phyloP scores from a whole-genome alignment of 345 rosid genomes.

The Acer campestre region DNA sequence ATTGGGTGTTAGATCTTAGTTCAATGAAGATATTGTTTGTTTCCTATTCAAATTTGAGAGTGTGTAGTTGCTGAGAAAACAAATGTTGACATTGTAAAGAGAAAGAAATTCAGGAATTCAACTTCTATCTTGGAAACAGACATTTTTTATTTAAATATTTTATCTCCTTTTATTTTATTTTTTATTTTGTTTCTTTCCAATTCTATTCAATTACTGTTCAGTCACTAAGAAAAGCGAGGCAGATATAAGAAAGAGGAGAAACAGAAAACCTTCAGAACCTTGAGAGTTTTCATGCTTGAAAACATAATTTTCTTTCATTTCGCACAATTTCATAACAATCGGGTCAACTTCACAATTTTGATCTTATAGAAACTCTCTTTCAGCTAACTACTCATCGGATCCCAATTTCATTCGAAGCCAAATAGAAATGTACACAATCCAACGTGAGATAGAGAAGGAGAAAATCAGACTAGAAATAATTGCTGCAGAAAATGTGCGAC shows the following conservation, averaged over 20 bases:
- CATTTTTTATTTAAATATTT: neutral
- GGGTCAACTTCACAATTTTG: neutral
- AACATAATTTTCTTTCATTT: neutral
- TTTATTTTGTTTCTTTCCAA: neutral
- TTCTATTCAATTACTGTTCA: neutral
- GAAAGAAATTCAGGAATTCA: neutral
- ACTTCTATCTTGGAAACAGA: neutral
- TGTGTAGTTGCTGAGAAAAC: neutral
- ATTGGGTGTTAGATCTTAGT: neutral
- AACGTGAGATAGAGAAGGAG: constrained; percentile 43
- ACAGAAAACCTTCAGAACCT: neutral
- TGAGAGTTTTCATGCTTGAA: neutral
- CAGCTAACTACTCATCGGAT: neutral
- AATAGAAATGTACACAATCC: constrained; percentile 23
- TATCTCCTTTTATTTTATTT: neutral
- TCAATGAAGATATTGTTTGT: neutral
- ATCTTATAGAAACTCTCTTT: neutral
- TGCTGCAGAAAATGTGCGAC: constrained; percentile 29
- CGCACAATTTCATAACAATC: neutral
- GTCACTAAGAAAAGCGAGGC: neutral
- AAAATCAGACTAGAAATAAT: constrained; percentile 46
- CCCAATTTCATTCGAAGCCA: constrained; percentile 8
- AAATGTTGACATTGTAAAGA: neutral
- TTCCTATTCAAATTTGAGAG: neutral
- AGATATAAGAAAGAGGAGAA: neutral